Evolutionary conservation across 179 eudicot genomes (phyloP), one percentile per base, ranked within the genome.

Genomic region (Sideroxylon spinosum): DNA sequence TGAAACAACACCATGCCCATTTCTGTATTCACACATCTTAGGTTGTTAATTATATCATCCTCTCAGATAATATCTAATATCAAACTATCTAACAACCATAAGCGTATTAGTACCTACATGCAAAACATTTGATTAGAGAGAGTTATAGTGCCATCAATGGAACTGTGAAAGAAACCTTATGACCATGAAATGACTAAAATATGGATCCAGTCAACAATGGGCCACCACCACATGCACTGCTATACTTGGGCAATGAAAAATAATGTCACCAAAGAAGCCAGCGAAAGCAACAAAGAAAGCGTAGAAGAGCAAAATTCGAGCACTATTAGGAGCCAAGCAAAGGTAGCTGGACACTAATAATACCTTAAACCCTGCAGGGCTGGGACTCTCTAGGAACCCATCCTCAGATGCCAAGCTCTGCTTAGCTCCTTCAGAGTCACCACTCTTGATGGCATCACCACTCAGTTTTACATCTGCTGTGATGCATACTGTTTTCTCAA

Each of bases 331-430:
- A 44, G 73, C 73, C 23, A 68, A 28, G 52, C 56, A 44, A 14
- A 20, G 56, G 65, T 48, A 20, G 28, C 46, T 25, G 14, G 22
- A 44, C 52, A 57, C 37, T 78, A 75, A 68, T 48, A 68, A 52
- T 83, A 96, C 99, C 99, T 96, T 96, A 80, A 94, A 94, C 76
- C 99, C 99, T 74, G 92, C 83, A 77, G 97, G 86, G 78, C 82
- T 89, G 32, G 97, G 89, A 76, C 97, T 88, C 86, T 96, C 99
- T 69, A 96, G 85, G 85, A 86, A 96, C 69, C 98, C 99, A 81
- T 96, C 98, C 76, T 96, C 99, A 79, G 99, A 90, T 84, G 93
- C 88, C 85, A 96, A 88, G 76, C 91, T 91, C 84, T 91, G 97
- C 86, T 92, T 96, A 68, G 99, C 97, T 76, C 91, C 97, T 71